Evolutionary conservation across 805 yeast species (phyloP).

Genomic region (Sugiyamaella mastotermitis): DNA sequence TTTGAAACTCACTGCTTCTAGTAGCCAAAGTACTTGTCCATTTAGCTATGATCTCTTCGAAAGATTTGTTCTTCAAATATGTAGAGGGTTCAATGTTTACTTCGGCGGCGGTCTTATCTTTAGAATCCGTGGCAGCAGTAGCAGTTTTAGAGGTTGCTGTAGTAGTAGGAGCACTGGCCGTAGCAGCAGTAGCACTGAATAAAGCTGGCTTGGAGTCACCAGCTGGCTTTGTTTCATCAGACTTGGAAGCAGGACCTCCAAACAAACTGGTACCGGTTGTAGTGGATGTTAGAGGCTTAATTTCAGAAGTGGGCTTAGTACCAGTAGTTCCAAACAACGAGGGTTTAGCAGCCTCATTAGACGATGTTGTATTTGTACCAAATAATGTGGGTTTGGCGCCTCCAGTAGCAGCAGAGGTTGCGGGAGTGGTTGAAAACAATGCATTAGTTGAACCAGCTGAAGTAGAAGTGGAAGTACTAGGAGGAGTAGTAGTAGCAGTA

Average conservation of each 20-base stretch:
- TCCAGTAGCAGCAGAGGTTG: constrained; percentile 8
- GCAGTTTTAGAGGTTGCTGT: constrained; percentile 10
- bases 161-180: constrained; percentile 10
- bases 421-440: constrained; percentile 13
- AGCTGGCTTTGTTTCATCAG: neutral
- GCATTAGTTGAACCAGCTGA: constrained; percentile 9
- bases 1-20: constrained; percentile 66
- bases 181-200: constrained; percentile 10
- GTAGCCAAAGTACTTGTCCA: constrained; percentile 85
- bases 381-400: constrained; percentile 1
- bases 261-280: neutral
- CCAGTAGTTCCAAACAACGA: constrained; percentile 3
- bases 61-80: constrained; percentile 78
- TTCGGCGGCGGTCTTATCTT: constrained; percentile 18
- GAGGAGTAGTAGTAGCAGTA: constrained; percentile 9
- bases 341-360: constrained; percentile 5
- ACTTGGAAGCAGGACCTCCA: constrained; percentile 6
- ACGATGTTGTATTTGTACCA: constrained; percentile 4
- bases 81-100: constrained; percentile 48
- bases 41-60: constrained; percentile 85
- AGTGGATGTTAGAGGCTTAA: constrained; percentile 1
- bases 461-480: constrained; percentile 10
- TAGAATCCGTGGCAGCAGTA: constrained; percentile 1
- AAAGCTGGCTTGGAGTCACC: constrained; percentile 2
- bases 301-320: constrained; percentile 1